A percentile compares a stretch with the other conserved stretches of the same genome.
Evolutionary conservation across 1,139 yeast species (phyloP).

Genomic region (Candida sanyaensis): DNA sequence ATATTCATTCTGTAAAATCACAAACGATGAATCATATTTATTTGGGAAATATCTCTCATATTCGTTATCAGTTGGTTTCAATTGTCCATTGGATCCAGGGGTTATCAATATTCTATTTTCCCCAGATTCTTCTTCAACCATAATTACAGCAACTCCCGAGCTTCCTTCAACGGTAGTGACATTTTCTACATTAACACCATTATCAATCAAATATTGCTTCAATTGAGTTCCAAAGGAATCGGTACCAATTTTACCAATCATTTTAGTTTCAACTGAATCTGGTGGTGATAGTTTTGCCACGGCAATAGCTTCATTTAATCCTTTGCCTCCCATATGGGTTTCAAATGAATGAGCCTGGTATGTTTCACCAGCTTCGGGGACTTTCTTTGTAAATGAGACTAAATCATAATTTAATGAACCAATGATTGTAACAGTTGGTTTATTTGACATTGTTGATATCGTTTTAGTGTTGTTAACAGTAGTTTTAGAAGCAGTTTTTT

Average conservation of each 20-base stretch:
- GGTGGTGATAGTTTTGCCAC: constrained; percentile 46
- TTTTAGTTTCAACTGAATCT: constrained; percentile 26
- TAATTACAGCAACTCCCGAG: constrained; percentile 86
- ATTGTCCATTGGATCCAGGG: constrained; percentile 81
- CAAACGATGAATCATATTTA: constrained; percentile 31
- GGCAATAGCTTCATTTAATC: constrained; percentile 89
- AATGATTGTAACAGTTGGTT: constrained; percentile 53
- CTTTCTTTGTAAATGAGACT: constrained; percentile 71
- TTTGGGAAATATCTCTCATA: constrained; percentile 41
- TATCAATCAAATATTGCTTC: constrained; percentile 45
- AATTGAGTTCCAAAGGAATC: constrained; percentile 77
- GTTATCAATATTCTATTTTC: constrained; percentile 87
- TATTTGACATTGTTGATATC: constrained; percentile 21
- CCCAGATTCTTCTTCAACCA: constrained; percentile 67
- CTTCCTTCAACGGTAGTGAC: constrained; percentile 44
- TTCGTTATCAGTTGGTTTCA: constrained; percentile 49
- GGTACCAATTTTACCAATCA: constrained; percentile 83
- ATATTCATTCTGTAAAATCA: constrained; percentile 72
- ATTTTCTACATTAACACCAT: constrained; percentile 52
- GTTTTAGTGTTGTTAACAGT: background rate
- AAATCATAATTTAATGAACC: constrained; percentile 92
- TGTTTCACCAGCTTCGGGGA: constrained; percentile 90
- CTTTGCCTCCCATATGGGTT: constrained; percentile 93
- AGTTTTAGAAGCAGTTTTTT: too few relatives aligned
- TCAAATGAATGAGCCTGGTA: constrained; percentile 71